Conservation (phyloP, 331 rosid species). For the Stylosanthes scabra region DNA sequence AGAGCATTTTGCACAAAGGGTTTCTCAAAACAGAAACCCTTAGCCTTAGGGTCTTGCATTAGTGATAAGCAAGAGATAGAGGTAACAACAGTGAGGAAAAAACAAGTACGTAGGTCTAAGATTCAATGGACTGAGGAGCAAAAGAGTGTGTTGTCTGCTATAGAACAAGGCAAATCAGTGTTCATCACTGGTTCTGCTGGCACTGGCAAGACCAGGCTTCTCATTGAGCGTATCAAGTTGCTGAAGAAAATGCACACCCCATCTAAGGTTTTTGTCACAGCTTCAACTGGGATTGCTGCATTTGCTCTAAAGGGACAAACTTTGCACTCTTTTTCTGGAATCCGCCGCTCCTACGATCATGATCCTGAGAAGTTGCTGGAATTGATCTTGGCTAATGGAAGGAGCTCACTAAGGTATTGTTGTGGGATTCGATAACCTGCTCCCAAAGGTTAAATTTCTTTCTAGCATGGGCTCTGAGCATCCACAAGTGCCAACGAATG, state of each 20-base stretch:
- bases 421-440: conserved; percentile 41
- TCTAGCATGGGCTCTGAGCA: conserved; percentile 66
- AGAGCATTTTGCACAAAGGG: conserved; percentile 48
- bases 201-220: conserved; percentile 54
- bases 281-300: conserved; percentile 59
- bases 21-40: conserved; percentile 24
- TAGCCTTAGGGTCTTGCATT: background rate
- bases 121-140: conserved; percentile 57
- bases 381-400: background rate
- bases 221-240: conserved; percentile 42
- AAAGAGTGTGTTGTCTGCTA: conserved; percentile 43
- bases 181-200: conserved; percentile 68
- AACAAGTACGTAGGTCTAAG: background rate
- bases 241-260: conserved; percentile 37
- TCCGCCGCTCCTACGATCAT: background rate
- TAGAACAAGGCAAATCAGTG: conserved; percentile 46
- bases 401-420: too few relatives aligned
- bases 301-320: conserved; percentile 56
- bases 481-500: conserved; percentile 73
- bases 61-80: conserved; percentile 8
- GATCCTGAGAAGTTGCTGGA: conserved; percentile 23
- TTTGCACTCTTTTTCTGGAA: conserved; percentile 56
- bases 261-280: conserved; percentile 53
- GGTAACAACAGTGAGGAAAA: background rate
- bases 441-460: conserved; percentile 55